Base-by-base conservation (phyloP, 352 stramenopile genomes). In the Globisporangium takayamanum region DNA sequence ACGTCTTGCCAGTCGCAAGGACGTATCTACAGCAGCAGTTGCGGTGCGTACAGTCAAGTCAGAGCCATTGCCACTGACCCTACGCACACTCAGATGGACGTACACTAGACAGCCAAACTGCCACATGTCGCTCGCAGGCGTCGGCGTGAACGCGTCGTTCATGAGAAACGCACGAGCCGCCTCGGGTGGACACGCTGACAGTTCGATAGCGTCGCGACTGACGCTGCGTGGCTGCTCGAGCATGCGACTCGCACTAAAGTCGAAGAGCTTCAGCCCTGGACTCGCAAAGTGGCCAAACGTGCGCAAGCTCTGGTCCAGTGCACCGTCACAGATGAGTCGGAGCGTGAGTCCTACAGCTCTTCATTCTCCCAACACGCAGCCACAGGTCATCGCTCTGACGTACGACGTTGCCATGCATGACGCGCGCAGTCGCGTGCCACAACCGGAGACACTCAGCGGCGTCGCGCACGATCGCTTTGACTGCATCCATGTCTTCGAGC, bases 51-150 rank as follows among this genome's bases (percentile, higher is more conserved):
- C 1, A 50, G 36, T 18, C 36, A 59, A 47, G 5, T 12, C 41
- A 8, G 4, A 48, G 25, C 15, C 18, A 18, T 6, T 18, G 8
- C 16, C 45, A 25, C 45, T 1, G 33, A 50, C 15, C 45, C 5
- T 18, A 48, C 15, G 7, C 41, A 55, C 18, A 64, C n/a, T 5
- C 45, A 26, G 14, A 53, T n/a, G 46, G 26, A 67, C 75, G 39
- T 77, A 91, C 81, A 88, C 68, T 48, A 86, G 63, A 47, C 81
- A 91, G 5, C 81, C 81, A 33, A 91, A 85, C 42, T 91, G 81
- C 81, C 81, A 91, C 37, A 89, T 73, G 64, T 91, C 81, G 5
- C 75, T 83, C 3, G 65, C 64, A 20, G 62, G 54, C 0, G 75
- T 89, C 6, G 78, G 75, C 4, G 62, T 47, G 39, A 86, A 87